Base-by-base conservation (phyloP, 1,284 basidiomycete genomes). In the Heterobasidion occidentale region DNA sequence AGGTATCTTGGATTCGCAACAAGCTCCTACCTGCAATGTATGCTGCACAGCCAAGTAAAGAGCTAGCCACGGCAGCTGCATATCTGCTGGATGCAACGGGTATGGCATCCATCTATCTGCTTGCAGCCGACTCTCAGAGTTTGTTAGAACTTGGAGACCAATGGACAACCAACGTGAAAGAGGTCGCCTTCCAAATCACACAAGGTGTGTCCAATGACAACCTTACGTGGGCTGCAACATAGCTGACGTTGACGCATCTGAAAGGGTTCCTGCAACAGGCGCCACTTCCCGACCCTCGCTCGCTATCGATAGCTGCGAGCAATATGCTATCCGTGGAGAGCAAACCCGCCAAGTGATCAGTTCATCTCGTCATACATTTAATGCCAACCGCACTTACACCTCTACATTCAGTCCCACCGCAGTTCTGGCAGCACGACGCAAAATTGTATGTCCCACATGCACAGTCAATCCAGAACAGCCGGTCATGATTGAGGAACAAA, bases 1-100 rank as follows among this genome's bases (percentile, higher is more conserved):
- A 99, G 68, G 77, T 94, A 44, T 86, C 88, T 52, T 99, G 97
- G 97, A 86, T 99, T 53, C 80, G 84, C 45, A 94, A 94, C 67
- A 95, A 97, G 70, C 72, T 99, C 6, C 68, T 98, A 9, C 94
- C 94, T 1, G 87, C 84, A 1, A 75, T 91, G 3, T 67, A 79
- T 38, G 77, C 77, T 36, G 77, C 80, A 34, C n/a, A 19, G 77
- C 80, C 11, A 77, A 83, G 59, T 57, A 64, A 6, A 51, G 60
- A 7, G 68, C 67, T 0, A 56, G 9, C 14, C 6, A 64, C 61
- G 3, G 68, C 64, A 52, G 55, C 78, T 2, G 59, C 64, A 14
- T 91, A 84, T 68, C 62, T 94, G 27, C 73, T 96, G 19, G 91
- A 96, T 66, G 88, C 90, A 1, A 87, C 88, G 52, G 79, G 91